phyloP scores from a whole-genome alignment of 768 basidiomycete species.

The Tubosaeta sp. region DNA sequence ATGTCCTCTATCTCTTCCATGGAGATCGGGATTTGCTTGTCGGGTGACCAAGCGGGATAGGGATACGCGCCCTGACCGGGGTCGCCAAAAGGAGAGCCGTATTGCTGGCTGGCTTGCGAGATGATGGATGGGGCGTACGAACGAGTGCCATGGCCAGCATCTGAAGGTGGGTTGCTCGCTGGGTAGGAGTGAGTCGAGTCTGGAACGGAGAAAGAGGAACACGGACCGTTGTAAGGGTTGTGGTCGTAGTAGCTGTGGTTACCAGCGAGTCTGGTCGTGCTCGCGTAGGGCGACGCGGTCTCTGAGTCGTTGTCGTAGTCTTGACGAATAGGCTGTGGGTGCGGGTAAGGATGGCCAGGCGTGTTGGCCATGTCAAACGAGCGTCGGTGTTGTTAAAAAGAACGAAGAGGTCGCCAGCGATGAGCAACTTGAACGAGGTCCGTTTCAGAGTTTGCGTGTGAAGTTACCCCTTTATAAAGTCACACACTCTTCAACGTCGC shows the following conservation, averaged over 20 bases:
- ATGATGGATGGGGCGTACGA: constrained; percentile 56
- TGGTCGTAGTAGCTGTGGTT: constrained; percentile 35
- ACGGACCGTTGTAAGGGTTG: constrained; percentile 20
- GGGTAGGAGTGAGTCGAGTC: constrained; percentile 2
- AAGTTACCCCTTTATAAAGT: constrained; percentile 4
- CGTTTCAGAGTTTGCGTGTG: constrained; percentile 13
- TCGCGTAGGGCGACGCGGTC: constrained; percentile 52
- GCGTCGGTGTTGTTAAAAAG: constrained; percentile 12
- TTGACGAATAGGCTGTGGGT: constrained; percentile 31
- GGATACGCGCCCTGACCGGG: constrained; percentile 56
- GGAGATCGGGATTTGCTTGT: constrained; percentile 92
- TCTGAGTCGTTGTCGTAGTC: constrained; percentile 49
- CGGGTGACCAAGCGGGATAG: constrained; percentile 94
- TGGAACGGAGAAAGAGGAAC: not conserved
- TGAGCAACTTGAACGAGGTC: constrained; percentile 7
- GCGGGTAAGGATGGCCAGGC: constrained; percentile 35
- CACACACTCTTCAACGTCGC: not conserved
- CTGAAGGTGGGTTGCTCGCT: constrained; percentile 26
- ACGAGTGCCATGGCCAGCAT: constrained; percentile 31
- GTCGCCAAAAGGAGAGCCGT: constrained; percentile 58
- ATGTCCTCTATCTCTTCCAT: constrained; percentile 99
- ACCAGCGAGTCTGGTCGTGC: constrained; percentile 52
- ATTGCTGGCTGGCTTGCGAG: constrained; percentile 57
- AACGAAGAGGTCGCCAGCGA: constrained; percentile 23
- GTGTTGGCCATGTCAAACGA: constrained; percentile 34